A percentile compares a stretch with the other conserved stretches of the same genome.
Evolutionary conservation across 257 asterid genomes (phyloP).

Genomic region (Fraxinus pennsylvanica): DNA sequence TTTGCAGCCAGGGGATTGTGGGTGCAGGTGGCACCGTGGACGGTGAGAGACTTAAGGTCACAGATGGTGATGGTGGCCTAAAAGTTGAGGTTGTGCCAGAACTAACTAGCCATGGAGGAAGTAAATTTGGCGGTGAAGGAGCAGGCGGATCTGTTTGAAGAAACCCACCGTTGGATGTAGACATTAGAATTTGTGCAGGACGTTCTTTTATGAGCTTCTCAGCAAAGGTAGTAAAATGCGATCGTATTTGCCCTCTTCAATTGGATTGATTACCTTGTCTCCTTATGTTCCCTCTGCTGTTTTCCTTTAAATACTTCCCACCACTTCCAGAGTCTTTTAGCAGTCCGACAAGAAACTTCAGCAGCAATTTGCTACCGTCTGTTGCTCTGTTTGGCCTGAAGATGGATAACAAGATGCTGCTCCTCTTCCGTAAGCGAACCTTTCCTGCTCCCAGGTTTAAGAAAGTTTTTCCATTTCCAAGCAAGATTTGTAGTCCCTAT

Average conservation of each 20-base stretch:
- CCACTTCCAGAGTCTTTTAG: slow-evolving; percentile 77
- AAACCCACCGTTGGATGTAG: slow-evolving; percentile 53
- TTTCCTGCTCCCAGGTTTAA: slow-evolving; percentile 68
- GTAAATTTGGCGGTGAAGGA: slow-evolving; percentile 34
- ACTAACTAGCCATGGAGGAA: slow-evolving; percentile 59
- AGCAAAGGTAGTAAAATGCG: slow-evolving; percentile 48
- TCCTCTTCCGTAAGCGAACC: slow-evolving; percentile 63
- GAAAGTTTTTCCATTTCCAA: slow-evolving; percentile 73
- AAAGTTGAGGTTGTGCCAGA: slow-evolving; percentile 37
- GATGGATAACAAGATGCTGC: slow-evolving; percentile 43
- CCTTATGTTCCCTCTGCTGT: slow-evolving; percentile 39
- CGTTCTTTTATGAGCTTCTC: slow-evolving; percentile 43
- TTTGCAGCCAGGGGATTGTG: slow-evolving; percentile 35
- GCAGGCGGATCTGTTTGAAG: slow-evolving; percentile 41
- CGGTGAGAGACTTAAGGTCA: slow-evolving; percentile 44
- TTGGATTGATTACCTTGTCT: slow-evolving; percentile 22
- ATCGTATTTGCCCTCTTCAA: slow-evolving; percentile 37
- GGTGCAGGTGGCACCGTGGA: slow-evolving; percentile 27
- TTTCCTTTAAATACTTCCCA: slow-evolving; percentile 47
- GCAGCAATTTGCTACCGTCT: slow-evolving; percentile 42
- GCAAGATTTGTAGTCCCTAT: slow-evolving; percentile 36
- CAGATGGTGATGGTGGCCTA: slow-evolving; percentile 37
- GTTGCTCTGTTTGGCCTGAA: slow-evolving; percentile 63
- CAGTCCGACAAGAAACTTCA: slow-evolving; percentile 54
- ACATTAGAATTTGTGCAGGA: slow-evolving; percentile 39